Evolutionary conservation across 257 asterid species (phyloP), one percentile per base, ranked within the genome.

Genomic region (Jacaranda mimosifolia): DNA sequence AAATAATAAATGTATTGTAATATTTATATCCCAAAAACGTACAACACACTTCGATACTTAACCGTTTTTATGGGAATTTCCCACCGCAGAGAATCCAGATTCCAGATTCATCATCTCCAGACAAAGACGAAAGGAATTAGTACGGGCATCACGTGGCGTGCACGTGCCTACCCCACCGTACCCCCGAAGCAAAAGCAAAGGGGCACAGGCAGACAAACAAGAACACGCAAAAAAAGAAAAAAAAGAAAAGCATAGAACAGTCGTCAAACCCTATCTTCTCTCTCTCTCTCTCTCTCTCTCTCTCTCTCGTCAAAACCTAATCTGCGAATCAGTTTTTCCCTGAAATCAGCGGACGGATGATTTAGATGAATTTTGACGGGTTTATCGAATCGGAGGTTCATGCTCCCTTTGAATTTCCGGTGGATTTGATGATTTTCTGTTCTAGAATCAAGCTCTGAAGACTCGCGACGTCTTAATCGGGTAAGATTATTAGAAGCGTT

Each of bases 191-290:
- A 51, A 66, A 65, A 42, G 59, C 76, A 21, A 76, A 65, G 17
- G 21, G 57, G 40, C 68, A 67, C 62, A 58, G 4, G 64, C 26
- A 74, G 5, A 21, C 32, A 26, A 26, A 26, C 32, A 26, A 26
- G 9, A 46, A 63, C 12, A 70, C 48, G 60, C 10, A 45, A 55
- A 55, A 71, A 17, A 9, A 9, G 12, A 81, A 40, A 81, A 65
- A 55, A 1, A 9, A 40, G 38, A 42, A 55, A 71, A 40, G 36
- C 55, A 46, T 36, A 62, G 32, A 58, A 77, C 88, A 84, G 75
- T 85, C 90, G 88, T 80, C 94, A 87, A 90, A 88, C 91, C 97
- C 97, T 81, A 86, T 86, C 88, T 56, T 36, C 79, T 45, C 59
- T 36, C 67, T 75, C 38, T 76, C 42, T 73, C 19, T 15, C 42